Conservation (phyloP, 306 rosid species). For the Pterocarpus macrocarpus region DNA sequence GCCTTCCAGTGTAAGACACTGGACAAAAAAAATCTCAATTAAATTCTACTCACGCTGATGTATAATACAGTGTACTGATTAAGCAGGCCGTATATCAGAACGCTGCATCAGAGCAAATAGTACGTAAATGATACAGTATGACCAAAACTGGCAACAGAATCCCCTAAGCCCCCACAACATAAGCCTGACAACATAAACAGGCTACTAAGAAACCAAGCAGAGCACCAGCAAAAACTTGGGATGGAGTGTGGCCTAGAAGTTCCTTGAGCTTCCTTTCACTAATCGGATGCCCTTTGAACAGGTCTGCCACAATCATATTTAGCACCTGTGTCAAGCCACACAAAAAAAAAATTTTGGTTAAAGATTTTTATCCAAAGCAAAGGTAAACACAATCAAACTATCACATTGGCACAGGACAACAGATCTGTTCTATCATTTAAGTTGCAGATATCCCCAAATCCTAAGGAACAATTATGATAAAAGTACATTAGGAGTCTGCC, state of each 20-base stretch:
- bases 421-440: not conserved
- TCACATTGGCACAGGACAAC: not conserved
- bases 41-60: slow-evolving; percentile 23
- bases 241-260: slow-evolving; percentile 91
- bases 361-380: slow-evolving; percentile 10
- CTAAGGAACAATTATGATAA: slow-evolving; percentile 16
- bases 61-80: slow-evolving; percentile 12
- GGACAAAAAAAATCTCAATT: slow-evolving; percentile 26
- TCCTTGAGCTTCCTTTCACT: slow-evolving; percentile 92
- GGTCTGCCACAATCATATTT: slow-evolving; percentile 85
- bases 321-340: slow-evolving; percentile 70
- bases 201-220: slow-evolving; percentile 76
- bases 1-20: slow-evolving; percentile 9
- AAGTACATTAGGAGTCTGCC: not conserved
- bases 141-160: slow-evolving; percentile 39
- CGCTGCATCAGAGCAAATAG: slow-evolving; percentile 29
- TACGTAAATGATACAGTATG: slow-evolving; percentile 28
- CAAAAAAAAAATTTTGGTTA: not conserved
- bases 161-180: slow-evolving; percentile 52
- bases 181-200: slow-evolving; percentile 75
- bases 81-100: not conserved
- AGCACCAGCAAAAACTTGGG: slow-evolving; percentile 92
- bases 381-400: slow-evolving; percentile 20
- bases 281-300: slow-evolving; percentile 90
- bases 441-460: not conserved